Percentiles rank a stretch among this genome's conserved stretches.
Evolutionary conservation across 2,329 filamentous ascomycete species (phyloP).

Genomic region (Diaporthe batatas): DNA sequence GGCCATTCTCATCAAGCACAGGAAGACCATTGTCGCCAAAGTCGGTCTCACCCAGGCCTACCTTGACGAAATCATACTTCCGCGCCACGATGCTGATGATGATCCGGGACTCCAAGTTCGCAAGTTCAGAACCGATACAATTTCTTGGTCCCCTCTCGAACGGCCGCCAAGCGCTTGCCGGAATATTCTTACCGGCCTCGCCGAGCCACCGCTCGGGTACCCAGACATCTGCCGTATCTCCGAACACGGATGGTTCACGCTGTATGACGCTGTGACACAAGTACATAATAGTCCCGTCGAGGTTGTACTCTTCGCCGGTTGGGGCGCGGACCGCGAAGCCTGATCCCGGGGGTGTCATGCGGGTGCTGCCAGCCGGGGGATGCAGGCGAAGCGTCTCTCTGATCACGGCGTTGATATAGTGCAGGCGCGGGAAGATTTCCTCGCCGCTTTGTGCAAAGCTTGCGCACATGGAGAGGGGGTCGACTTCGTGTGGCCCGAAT

Average conservation of each 20-base stretch:
- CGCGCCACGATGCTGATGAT: constrained; percentile 50
- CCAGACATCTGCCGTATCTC: constrained; percentile 52
- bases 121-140: constrained; percentile 68
- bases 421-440: constrained; percentile 36
- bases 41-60: constrained; percentile 48
- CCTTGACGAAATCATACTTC: constrained; percentile 51
- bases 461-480: not conserved
- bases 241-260: constrained; percentile 51
- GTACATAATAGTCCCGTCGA: constrained; percentile 54
- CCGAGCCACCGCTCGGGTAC: constrained; percentile 57
- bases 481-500: constrained; percentile 46
- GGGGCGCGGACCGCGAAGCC: constrained; percentile 50
- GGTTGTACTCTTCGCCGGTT: constrained; percentile 46
- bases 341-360: constrained; percentile 46
- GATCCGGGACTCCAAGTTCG: constrained; percentile 53
- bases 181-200: constrained; percentile 44
- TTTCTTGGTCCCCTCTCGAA: constrained; percentile 66
- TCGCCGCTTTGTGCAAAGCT: constrained; percentile 45
- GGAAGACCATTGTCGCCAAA: constrained; percentile 45
- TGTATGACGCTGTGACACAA: constrained; percentile 52
- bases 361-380: constrained; percentile 51
- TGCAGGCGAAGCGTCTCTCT: constrained; percentile 43
- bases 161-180: constrained; percentile 61
- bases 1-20: constrained; percentile 43
- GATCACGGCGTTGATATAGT: constrained; percentile 44